Evolutionary conservation across 164 flowering plant genomes (phyloP), one percentile per base, ranked within the genome.

Genomic region (Tetrastigma voinierianum): DNA sequence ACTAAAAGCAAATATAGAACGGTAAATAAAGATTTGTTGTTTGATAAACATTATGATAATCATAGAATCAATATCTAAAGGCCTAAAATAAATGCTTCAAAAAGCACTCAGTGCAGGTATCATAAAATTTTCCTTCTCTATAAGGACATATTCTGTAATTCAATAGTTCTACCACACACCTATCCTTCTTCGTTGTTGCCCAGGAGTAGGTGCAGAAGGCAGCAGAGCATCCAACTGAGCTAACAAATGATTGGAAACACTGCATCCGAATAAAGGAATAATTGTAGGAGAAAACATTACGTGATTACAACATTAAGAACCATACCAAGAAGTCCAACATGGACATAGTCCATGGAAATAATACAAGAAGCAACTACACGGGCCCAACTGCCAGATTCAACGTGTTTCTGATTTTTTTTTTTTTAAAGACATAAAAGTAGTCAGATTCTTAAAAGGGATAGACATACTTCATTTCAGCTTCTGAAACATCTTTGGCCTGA

Each of bases 401-500:
- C 7, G 23, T 11, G 13, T 2, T 14, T 11, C n/a, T 9, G 17
- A 24, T 19, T 47, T 6, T 32, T 16, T 19, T 47, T 6, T 32
- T 16, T 52, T 68, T 52, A 12, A 67, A 16, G 19, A 11, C 10
- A 46, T 48, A 13, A 13, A 46, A 24, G 14, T 61, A 3, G 44
- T 57, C 55, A 21, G 15, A 61, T 19, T 45, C 14, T 53, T n/a
- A n/a, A n/a, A 60, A 55, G 47, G 48, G 2, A 19, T 14, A 51
- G 32, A 62, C 78, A 53, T 81, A 95, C 98, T 20, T 73, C 49
- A 79, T 83, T 90, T 95, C 97, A 75, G 9, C 79, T 70, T 90
- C 98, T 19, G 97, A 82, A 51, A 95, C 89, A 6, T 88, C 96
- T 76, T 83, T 95, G 48, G 92, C 96, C 59, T 82, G 90, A 49